Percentiles rank a stretch among this genome's conserved stretches.
Evolutionary conservation across 2,329 filamentous ascomycete genomes (phyloP).

Genomic region (Venturia asperata): DNA sequence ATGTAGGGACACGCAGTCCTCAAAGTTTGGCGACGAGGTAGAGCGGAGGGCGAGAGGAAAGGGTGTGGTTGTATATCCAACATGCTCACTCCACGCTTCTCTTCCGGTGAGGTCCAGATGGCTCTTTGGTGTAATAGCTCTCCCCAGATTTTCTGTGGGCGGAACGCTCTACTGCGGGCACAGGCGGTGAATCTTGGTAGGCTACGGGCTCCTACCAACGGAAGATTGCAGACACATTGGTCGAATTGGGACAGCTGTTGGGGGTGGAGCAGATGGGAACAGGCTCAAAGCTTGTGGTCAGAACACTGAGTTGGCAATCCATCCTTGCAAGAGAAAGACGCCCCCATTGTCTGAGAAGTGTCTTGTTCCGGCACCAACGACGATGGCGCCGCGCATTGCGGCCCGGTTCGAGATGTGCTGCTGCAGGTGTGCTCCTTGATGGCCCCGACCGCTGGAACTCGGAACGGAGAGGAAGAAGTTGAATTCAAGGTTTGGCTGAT

Average conservation of each 20-base stretch:
- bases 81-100: slow-evolving; percentile 2
- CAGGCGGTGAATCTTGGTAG: slow-evolving; percentile 10
- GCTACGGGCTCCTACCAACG: slow-evolving; percentile 2
- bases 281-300: neutral
- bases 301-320: neutral
- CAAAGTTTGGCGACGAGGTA: neutral
- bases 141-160: slow-evolving; percentile 3
- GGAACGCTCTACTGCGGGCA: neutral
- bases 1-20: neutral
- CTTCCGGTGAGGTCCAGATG: slow-evolving; percentile 2
- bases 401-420: neutral
- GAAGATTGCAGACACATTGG: neutral
- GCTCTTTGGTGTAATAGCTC: slow-evolving; percentile 7
- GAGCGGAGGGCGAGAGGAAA: neutral
- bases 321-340: neutral
- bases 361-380: neutral
- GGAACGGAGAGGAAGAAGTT: neutral
- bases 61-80: neutral
- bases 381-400: neutral
- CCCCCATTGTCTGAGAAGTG: neutral
- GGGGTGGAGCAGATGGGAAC: neutral
- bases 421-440: neutral
- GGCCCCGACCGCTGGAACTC: neutral
- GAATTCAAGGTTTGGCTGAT: neutral
- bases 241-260: slow-evolving; percentile 5